Percentiles rank a stretch among this genome's conserved stretches.
phyloP scores from a whole-genome alignment of 129 eudicot genomes.

The Helichrysum umbraculigerum region DNA sequence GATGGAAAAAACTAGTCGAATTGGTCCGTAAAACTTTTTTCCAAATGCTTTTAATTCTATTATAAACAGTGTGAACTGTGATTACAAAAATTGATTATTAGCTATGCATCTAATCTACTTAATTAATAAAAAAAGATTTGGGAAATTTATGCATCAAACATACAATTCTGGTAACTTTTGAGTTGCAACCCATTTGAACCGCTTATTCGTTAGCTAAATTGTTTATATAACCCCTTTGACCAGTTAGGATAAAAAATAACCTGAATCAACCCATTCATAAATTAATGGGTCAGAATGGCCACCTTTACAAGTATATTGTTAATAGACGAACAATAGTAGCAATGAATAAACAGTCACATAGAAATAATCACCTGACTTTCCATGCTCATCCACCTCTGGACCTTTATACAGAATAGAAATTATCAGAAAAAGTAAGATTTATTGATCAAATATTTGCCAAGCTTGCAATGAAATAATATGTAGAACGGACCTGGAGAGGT shows the following conservation, averaged over 20 bases:
- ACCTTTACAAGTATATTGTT: conserved; percentile 7
- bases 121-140: no score
- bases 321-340: background rate
- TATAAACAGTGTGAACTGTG: background rate
- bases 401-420: conserved; percentile 30
- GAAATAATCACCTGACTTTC: conserved; percentile 46
- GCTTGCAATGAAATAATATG: background rate
- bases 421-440: background rate
- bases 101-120: background rate
- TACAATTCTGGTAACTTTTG: background rate
- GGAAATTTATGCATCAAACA: background rate
- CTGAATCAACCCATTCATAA: background rate
- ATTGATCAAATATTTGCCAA: background rate
- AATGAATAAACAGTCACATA: background rate
- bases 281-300: background rate
- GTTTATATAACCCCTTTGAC: background rate
- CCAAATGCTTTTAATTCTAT: background rate
- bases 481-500: conserved; percentile 47
- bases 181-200: conserved; percentile 1
- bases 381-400: conserved; percentile 57
- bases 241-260: background rate
- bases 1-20: background rate
- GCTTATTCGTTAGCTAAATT: no score
- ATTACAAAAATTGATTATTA: background rate
- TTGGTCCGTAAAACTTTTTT: background rate